Percentiles rank a stretch among this genome's conserved stretches.
Evolutionary conservation across 1,284 basidiomycete species (phyloP).

Genomic region (Leucoagaricus sp.): DNA sequence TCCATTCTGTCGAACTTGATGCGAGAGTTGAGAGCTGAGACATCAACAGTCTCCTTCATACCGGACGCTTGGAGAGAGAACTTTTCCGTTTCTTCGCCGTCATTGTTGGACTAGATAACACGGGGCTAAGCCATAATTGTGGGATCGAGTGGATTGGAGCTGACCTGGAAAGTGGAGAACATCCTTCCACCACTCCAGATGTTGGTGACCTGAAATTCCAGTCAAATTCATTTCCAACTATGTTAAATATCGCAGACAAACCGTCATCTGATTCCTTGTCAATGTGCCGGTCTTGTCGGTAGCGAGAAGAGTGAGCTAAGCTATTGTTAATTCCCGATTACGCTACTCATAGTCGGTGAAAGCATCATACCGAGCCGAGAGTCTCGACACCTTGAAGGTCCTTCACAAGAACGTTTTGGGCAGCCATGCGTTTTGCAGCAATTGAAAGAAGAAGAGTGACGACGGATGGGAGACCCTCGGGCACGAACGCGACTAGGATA

Average conservation of each 20-base stretch:
- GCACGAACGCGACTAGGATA: slow-evolving; percentile 72
- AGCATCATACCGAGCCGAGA: slow-evolving; percentile 40
- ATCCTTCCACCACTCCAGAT: slow-evolving; percentile 61
- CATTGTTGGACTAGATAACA: slow-evolving; percentile 75
- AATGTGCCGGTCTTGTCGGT: slow-evolving; percentile 80
- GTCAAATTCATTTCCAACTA: slow-evolving; percentile 1
- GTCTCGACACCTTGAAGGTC: slow-evolving; percentile 74
- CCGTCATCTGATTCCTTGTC: slow-evolving; percentile 75
- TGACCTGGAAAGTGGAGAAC: slow-evolving; percentile 62
- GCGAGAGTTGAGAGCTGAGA: slow-evolving; percentile 64
- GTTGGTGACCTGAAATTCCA: slow-evolving; percentile 49
- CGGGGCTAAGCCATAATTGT: not conserved
- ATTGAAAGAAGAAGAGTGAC: slow-evolving; percentile 72
- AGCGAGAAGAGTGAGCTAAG: slow-evolving; percentile 61
- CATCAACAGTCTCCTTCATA: slow-evolving; percentile 64
- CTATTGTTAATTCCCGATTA: slow-evolving; percentile 13
- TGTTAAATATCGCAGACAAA: slow-evolving; percentile 25
- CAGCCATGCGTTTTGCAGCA: slow-evolving; percentile 73
- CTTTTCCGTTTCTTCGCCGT: slow-evolving; percentile 48
- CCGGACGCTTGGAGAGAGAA: slow-evolving; percentile 55
- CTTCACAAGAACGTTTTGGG: slow-evolving; percentile 71
- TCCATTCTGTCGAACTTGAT: slow-evolving; percentile 70
- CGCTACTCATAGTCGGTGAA: not conserved
- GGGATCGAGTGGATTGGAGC: not conserved
- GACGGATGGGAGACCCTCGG: slow-evolving; percentile 68